Base-by-base conservation (phyloP, 192 early-diverging fungal species). In the Coemansia sp. region DNA sequence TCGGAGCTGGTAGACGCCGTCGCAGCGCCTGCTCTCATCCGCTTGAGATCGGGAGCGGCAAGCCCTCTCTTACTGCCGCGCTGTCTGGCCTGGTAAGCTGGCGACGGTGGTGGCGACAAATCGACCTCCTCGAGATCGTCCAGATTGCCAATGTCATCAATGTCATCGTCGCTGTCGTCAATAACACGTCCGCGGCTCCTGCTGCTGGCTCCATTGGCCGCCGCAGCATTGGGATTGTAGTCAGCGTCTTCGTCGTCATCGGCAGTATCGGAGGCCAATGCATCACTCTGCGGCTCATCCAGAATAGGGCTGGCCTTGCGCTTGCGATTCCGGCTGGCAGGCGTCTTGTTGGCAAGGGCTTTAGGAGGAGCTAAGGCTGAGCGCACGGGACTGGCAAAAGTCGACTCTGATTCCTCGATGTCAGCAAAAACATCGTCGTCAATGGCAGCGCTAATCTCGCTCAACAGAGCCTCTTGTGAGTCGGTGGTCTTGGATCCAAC, bases 391-490 rank as follows among this genome's bases (percentile, higher is more conserved):
- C 16, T 45, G 39, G 46, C 23, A 36, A 36, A 40, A 14, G 46
- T 34, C 26, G 37, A 35, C 26, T 81, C 73, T 9, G 58, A 66
- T 26, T 55, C 38, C 34, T 72, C 78, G 7, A 72, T 21, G n/a
- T 81, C 73, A 20, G 38, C 66, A 26, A 82, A 39, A 56, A 82
- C 51, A 26, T 65, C 79, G 43, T 66, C 62, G 65, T 67, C 74
- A 7, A 76, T 70, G 43, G 65, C 37, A 4, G 21, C 63, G 45
- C 24, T 67, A 26, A 48, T 58, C 16, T 73, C 53, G 18, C 58
- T 63, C 13, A 82, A 64, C 42, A 76, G 43, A 24, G 55, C 79
- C 21, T 82, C 79, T 59, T 82, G 74, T n/a, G 78, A 76, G 67
- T 76, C 73, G 6, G 39, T 59, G 6, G 50, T 36, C 21, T 62